These are phyloP conservation scores for Luffa aegyptiaca DNA, from an alignment of 306 rosid genomes.

Conservation along the genomic window DNA sequence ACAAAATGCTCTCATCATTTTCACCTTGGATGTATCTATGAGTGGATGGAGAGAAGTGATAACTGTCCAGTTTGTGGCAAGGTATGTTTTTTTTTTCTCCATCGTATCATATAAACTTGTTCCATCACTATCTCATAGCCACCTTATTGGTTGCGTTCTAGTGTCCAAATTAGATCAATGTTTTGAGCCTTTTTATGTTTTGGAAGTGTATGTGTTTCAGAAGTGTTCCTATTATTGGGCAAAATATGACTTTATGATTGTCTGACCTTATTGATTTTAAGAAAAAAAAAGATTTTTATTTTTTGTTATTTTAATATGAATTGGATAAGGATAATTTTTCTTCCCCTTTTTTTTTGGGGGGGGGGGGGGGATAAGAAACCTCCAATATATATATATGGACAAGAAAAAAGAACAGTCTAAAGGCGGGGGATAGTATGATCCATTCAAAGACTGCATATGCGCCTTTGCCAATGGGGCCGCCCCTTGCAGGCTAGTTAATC, in stretches of 20 bases:
- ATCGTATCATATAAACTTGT: neutral
- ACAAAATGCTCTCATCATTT: conserved; percentile 92
- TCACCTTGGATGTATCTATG: conserved; percentile 98
- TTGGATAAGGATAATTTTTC: neutral
- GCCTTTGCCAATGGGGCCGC: neutral
- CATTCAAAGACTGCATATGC: neutral
- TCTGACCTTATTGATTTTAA: neutral
- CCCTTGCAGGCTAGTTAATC: neutral
- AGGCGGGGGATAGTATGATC: too few species aligned
- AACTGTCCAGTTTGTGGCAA: conserved; percentile 99
- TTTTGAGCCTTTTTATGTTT: neutral
- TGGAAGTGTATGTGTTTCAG: neutral
- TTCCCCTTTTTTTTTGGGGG: too few species aligned
- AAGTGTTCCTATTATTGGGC: neutral
- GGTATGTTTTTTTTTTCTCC: conserved; percentile 34
- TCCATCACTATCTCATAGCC: neutral
- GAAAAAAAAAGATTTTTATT: neutral
- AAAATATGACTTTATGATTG: neutral
- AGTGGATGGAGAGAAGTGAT: conserved; percentile 99
- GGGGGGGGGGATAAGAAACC: too few species aligned
- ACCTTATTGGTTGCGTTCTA: neutral
- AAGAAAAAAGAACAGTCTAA: too few species aligned
- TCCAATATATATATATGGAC: too few species aligned
- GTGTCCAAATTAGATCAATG: neutral
- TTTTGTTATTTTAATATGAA: neutral